phyloP scores from a whole-genome alignment of 805 yeast species.

The Kodamaea neixiangensis region DNA sequence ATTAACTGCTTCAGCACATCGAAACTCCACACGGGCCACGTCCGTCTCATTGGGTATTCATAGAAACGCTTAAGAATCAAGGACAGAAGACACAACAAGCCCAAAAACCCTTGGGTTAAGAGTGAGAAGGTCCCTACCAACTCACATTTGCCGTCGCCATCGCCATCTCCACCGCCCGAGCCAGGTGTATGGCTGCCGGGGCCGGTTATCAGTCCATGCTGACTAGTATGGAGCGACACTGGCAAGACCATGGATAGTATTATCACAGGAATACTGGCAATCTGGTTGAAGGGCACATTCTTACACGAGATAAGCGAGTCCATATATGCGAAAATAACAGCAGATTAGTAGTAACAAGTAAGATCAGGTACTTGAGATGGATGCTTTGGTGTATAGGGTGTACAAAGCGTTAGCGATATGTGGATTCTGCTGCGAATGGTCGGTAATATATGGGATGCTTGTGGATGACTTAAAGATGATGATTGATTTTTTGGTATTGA shows the following conservation, averaged over 20 bases:
- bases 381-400: neutral
- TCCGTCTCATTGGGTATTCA: constrained; percentile 79
- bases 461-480: neutral
- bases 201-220: neutral
- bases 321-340: neutral
- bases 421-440: neutral
- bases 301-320: constrained; percentile 4
- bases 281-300: constrained; percentile 8
- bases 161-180: constrained; percentile 3
- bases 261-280: constrained; percentile 11
- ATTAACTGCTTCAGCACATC: constrained; percentile 89
- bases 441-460: neutral
- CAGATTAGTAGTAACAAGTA: neutral
- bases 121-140: constrained; percentile 84
- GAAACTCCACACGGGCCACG: constrained; percentile 84
- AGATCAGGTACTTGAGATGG: no score
- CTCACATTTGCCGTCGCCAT: constrained; percentile 40
- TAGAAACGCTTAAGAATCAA: constrained; percentile 72
- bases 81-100: constrained; percentile 72
- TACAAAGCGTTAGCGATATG: neutral
- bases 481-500: neutral
- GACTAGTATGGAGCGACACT: neutral
- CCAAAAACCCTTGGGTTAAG: constrained; percentile 73
- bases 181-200: neutral
- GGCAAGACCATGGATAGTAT: constrained; percentile 4